phyloP scores from a whole-genome alignment of 441 rosid species.

The Flueggea neowawraea region DNA sequence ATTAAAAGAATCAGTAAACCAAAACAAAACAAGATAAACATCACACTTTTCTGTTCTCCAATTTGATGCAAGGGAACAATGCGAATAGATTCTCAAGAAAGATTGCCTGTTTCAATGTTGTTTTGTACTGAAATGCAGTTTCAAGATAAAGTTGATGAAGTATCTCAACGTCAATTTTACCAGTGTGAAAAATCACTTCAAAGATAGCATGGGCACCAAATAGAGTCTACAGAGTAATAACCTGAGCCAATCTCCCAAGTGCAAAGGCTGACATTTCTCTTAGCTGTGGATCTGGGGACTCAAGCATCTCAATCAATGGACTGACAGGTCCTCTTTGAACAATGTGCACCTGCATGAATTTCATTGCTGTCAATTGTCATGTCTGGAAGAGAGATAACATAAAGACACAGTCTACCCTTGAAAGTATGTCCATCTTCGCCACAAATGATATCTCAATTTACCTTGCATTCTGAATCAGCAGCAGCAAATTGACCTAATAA shows the following conservation, averaged over 20 bases:
- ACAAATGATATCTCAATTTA: conserved; percentile 12
- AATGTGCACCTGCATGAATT: conserved; percentile 75
- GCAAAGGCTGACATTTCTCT: conserved; percentile 99
- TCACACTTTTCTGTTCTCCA: too few species aligned
- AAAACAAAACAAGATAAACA: neutral
- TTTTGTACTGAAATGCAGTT: too few species aligned
- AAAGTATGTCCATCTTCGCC: neutral
- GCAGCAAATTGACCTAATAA: conserved; percentile 98
- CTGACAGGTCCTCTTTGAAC: conserved; percentile 96
- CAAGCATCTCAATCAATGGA: conserved; percentile 95
- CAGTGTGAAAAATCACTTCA: too few species aligned
- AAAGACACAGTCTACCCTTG: neutral
- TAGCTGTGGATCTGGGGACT: conserved; percentile 73
- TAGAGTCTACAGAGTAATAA: conserved; percentile 19
- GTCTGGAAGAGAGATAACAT: neutral
- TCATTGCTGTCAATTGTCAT: neutral
- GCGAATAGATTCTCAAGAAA: too few species aligned
- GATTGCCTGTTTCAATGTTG: too few species aligned
- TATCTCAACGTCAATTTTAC: too few species aligned
- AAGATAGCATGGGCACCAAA: too few species aligned
- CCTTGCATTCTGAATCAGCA: conserved; percentile 98
- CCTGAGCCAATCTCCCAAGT: conserved; percentile 99
- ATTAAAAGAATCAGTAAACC: neutral
- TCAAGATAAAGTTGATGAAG: too few species aligned
- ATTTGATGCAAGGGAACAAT: too few species aligned